Base-by-base conservation (phyloP, 2,329 filamentous ascomycete species). In the Ophiocordyceps sinensis region DNA sequence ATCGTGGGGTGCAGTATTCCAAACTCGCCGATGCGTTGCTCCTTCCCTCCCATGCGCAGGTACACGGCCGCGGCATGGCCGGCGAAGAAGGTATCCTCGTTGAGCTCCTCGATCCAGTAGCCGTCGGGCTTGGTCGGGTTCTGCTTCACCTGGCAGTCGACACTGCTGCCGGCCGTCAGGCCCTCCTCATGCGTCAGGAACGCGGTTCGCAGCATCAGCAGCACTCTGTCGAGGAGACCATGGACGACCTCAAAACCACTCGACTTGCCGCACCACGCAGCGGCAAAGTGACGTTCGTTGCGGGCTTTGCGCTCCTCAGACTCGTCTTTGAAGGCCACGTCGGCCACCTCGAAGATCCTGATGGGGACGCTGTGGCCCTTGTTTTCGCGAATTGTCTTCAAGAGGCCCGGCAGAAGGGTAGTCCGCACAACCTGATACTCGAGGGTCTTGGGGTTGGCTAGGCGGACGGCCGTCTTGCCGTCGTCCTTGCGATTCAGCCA, bases 221-320 rank as follows among this genome's bases (percentile, higher is more conserved):
- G 82, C 47, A 96, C 66, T 41, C 91, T 81, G 62, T 98, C 91
- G 36, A 98, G 68, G 49, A 98, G 72, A 43, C 91, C 91, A 64
- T 98, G 93, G 3, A 98, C 86, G 48, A 93, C 70, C 65, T 98
- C 91, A 61, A 98, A 98, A 35, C 93, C 91, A 51, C 82, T 87
- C 4, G 79, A 85, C 71, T 91, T 94, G 56, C 88, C 88, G 63
- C 89, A 95, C 75, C 83, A 94, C 2, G 87, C 88, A 10, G 88
- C 91, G n/a, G 85, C 86, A 60, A 94, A 96, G 66, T 94, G 89
- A 42, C 89, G 73, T 70, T 95, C 85, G 60, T 98, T 98, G 50
- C 86, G 77, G 51, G 79, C 83, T 67, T 87, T 86, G 49, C 91
- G 78, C 71, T 98, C 91, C 37, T 79, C 63, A 13, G 68, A 70